Conservation (phyloP, 495 filamentous ascomycete genomes). For the Daldinia concentrica region DNA sequence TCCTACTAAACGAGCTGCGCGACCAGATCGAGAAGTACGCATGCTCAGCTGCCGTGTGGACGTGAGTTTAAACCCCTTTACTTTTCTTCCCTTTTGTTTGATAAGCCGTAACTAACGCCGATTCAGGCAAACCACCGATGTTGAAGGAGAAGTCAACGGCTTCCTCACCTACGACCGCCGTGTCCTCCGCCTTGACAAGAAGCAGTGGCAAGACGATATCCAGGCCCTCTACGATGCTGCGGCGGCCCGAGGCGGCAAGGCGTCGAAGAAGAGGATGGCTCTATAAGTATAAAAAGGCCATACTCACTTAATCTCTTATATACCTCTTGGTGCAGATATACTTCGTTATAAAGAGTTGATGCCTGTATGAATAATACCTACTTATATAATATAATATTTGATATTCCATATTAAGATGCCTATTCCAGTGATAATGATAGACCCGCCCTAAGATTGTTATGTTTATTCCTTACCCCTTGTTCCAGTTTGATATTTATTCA, state of each 20-base stretch:
- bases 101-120: conserved; percentile 9
- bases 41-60: conserved; percentile 53
- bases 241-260: conserved; percentile 31
- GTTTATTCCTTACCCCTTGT: too few relatives aligned
- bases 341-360: conserved; percentile 2
- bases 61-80: conserved; percentile 32
- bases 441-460: too few relatives aligned
- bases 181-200: conserved; percentile 61
- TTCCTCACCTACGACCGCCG: conserved; percentile 72
- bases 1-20: conserved; percentile 62
- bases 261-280: conserved; percentile 17
- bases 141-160: conserved; percentile 79
- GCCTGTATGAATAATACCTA: neutral
- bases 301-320: neutral
- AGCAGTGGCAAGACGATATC: conserved; percentile 70
- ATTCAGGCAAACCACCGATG: conserved; percentile 72
- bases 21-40: conserved; percentile 65
- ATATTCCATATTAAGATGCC: neutral
- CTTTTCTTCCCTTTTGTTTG: neutral
- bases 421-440: too few relatives aligned
- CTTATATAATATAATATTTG: conserved; percentile 2
- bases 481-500: neutral
- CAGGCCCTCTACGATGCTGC: conserved; percentile 67
- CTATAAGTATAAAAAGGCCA: neutral
- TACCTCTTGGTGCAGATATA: neutral